Evolutionary conservation across 2,329 filamentous ascomycete genomes (phyloP).

Genomic region (Metarhizium anisopliae): DNA sequence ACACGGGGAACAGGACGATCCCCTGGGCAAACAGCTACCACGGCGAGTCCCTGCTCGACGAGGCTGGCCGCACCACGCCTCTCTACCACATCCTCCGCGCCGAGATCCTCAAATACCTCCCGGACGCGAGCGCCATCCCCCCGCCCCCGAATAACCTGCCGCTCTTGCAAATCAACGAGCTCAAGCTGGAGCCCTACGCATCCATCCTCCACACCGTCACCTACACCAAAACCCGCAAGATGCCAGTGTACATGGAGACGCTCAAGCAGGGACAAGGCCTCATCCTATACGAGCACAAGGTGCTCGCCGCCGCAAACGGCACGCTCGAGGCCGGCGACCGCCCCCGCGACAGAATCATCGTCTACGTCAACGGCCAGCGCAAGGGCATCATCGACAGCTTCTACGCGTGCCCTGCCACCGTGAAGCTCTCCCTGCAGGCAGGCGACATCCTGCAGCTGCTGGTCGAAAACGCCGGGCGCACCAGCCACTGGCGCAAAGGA

Average conservation of each 20-base stretch:
- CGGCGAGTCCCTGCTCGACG: constrained; percentile 37
- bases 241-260: constrained; percentile 33
- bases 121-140: constrained; percentile 22
- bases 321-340: not conserved
- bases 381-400: constrained; percentile 35
- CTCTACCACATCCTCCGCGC: constrained; percentile 30
- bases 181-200: constrained; percentile 26
- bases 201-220: constrained; percentile 27
- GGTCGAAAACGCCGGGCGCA: constrained; percentile 38
- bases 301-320: constrained; percentile 5
- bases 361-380: constrained; percentile 33
- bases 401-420: constrained; percentile 26
- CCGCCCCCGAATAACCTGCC: constrained; percentile 24
- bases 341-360: constrained; percentile 32
- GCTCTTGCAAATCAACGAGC: constrained; percentile 12
- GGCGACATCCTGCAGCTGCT: constrained; percentile 33
- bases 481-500: constrained; percentile 19
- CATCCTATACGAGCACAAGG: constrained; percentile 29
- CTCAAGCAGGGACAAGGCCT: constrained; percentile 33
- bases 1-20: constrained; percentile 27
- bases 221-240: constrained; percentile 11
- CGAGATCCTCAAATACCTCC: constrained; percentile 25
- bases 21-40: constrained; percentile 34
- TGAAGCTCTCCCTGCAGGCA: constrained; percentile 23
- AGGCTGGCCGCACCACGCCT: constrained; percentile 34